Base-by-base conservation (phyloP, 2,329 filamentous ascomycete species). In the Aspergillus luchuensis region DNA sequence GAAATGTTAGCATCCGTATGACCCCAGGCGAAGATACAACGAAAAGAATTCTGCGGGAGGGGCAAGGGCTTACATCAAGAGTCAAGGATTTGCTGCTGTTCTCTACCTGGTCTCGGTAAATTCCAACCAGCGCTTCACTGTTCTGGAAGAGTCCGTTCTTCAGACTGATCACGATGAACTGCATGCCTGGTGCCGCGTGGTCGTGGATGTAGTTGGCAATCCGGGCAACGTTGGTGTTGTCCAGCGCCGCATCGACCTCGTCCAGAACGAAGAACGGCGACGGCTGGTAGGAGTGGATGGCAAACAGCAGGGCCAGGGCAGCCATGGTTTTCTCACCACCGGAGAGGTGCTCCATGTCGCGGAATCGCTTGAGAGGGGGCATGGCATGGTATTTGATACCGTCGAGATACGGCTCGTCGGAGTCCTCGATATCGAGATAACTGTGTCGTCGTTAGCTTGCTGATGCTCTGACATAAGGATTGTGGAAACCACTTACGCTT, bases 271-370 rank as follows among this genome's bases (percentile, higher is more conserved):
- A 99, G 82, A 99, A 99, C 0, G 96, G 95, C 62, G 87, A 91
- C 0, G 95, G 94, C 74, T 97, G 93, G 80, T 94, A 99, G 61
- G 90, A 93, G 81, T 99, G 95, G 59, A 99, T 93, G 21, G 95
- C 95, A 74, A 99, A 99, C 4, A 99, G 85, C 43, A 99, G 84
- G n/a, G 95, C 95, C 41, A 99, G 82, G 13, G 95, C 95, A 1
- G 95, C 95, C 89, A 99, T 99, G 0, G 95, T 99, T 83, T 99
- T 99, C 79, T 99, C 95, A 58, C 95, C 95, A 70, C 95, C 95
- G 1, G 92, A 97, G 8, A 99, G 82, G 74, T 97, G 95, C 77
- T 99, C 95, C 95, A 99, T 99, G 76, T 99, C 96, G 69, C 95
- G 87, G 85, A 99, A 99, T 49, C 95, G 92, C 81, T 99, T 99